Base-by-base conservation (phyloP, 257 asterid genomes). In the Nicotiana attenuata region DNA sequence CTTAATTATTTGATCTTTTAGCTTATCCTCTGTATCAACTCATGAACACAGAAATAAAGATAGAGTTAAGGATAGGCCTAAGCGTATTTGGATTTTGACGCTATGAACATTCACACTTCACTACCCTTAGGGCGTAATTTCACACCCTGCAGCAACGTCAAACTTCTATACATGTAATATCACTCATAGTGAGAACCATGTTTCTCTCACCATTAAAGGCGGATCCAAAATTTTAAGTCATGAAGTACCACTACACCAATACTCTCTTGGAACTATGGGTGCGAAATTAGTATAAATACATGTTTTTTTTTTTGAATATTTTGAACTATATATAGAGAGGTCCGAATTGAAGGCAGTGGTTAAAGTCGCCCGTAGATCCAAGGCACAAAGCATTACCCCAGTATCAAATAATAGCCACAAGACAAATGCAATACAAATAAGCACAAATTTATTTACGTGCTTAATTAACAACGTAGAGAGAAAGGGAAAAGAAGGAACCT, bases 401-500 rank as follows among this genome's bases (percentile, higher is more conserved):
- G 57, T 0, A 73, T 22, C 38, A 2, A 9, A 71, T n/a, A 22
- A 71, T 0, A 41, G 14, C 9, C 13, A 22, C 3, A 7, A 47
- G 22, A 45, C 24, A 57, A 45, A 71, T 71, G 38, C 78, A 45
- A 45, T 71, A 8, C 64, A 57, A 57, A 57, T 57, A 57, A 9
- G n/a, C 22, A 10, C 29, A 68, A 68, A 35, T 35, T 10, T 67
- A 33, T 35, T 35, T 67, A 33, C 56, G 31, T 68, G 29, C 71
- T 65, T 68, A n/a, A 5, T 76, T 50, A 22, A 5, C 13, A 9
- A 41, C 13, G 50, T 41, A 9, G 50, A 33, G 38, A 33, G 38
- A 66, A 66, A 57, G 38, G 52, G 13, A 22, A 22, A 82, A 38
- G 81, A 61, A 35, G 60, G 5, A 14, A 93, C 99, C 99, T 96